Conservation (phyloP, 208 protist species). For the Trypanosoma conorhini region DNA sequence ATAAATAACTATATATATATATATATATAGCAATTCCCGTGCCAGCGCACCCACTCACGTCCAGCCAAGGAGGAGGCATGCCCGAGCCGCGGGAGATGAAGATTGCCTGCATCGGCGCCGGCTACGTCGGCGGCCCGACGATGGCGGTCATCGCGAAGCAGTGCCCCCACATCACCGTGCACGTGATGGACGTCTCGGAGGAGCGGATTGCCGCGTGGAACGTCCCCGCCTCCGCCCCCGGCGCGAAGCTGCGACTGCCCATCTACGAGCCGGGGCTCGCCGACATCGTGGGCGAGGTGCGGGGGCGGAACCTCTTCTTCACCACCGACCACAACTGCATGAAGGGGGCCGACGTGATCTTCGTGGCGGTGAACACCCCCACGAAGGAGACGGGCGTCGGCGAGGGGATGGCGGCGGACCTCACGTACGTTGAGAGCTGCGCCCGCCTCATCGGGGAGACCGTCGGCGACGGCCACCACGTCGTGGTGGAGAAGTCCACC, state of each 20-base stretch:
- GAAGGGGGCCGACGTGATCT: conserved; percentile 93
- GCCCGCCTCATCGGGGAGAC: conserved; percentile 74
- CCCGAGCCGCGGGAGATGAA: conserved; percentile 18
- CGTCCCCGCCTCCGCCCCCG: conserved; percentile 32
- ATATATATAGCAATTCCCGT: too few species aligned
- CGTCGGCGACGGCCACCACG: conserved; percentile 49
- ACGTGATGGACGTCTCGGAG: conserved; percentile 93
- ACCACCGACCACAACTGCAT: conserved; percentile 85
- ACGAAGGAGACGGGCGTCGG: conserved; percentile 96
- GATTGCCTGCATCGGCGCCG: conserved; percentile 88
- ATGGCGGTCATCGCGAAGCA: conserved; percentile 96
- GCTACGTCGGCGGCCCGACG: conserved; percentile 97
- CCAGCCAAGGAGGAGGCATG: background rate
- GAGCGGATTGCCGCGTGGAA: conserved; percentile 95
- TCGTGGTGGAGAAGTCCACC: conserved; percentile 97
- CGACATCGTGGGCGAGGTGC: conserved; percentile 71
- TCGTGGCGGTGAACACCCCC: conserved; percentile 97
- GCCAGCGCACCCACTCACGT: background rate
- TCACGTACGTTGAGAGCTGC: conserved; percentile 90
- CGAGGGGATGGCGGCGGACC: conserved; percentile 82
- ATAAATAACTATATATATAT: too few species aligned
- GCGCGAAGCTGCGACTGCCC: conserved; percentile 53
- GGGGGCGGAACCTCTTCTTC: conserved; percentile 95
- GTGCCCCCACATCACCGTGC: conserved; percentile 90
- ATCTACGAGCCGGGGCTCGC: conserved; percentile 97